Evolutionary conservation across 2,329 filamentous ascomycete genomes (phyloP), one percentile per base, ranked within the genome.

Genomic region (Rutstroemia sp.): DNA sequence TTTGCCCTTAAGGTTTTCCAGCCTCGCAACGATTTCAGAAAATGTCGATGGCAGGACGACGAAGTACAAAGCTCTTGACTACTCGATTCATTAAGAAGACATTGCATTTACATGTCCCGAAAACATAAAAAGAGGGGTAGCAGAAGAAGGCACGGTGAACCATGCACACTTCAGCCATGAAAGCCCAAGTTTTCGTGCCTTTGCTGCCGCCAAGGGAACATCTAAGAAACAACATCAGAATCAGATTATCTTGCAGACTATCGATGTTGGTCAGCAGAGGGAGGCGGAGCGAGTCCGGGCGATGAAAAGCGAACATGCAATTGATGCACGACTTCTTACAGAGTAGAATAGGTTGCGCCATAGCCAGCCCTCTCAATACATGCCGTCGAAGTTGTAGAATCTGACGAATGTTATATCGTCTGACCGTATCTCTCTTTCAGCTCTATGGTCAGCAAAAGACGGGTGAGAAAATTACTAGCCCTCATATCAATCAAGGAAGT

Each of bases 401-500:
- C 38, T 25, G 46, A 54, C 46, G 47, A 44, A 45, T 44, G 46
- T 27, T 14, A 55, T 55, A 55, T 45, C 53, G 42, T 55, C 53
- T 50, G 47, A 55, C 34, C 17, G 7, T 25, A 51, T 55, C 14
- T 8, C 25, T 10, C 17, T 17, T 48, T 45, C 38, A 45, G 25
- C 53, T 55, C 38, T 44, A 16, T 14, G 17, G 25, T 21, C 36
- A 38, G 52, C 19, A 36, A 25, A 21, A 14, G 14, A 42, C 10
- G 21, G 6, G 3, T 25, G 16, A 36, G n/a, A 50, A 36, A 36
- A 21, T 44, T 44, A 44, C n/a, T 44, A 5, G 17, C 21, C 40
- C 17, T 44, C 40, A 44, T 44, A 19, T 44, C 5, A 44, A 19
- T 21, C n/a, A 44, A 19, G 4, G 30, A 34, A 34, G 30, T 34